A percentile compares a stretch with the other conserved stretches of the same genome.
These are phyloP conservation scores for Rosa lucieae DNA, from an alignment of 306 rosid genomes.

Conservation along the genomic window DNA sequence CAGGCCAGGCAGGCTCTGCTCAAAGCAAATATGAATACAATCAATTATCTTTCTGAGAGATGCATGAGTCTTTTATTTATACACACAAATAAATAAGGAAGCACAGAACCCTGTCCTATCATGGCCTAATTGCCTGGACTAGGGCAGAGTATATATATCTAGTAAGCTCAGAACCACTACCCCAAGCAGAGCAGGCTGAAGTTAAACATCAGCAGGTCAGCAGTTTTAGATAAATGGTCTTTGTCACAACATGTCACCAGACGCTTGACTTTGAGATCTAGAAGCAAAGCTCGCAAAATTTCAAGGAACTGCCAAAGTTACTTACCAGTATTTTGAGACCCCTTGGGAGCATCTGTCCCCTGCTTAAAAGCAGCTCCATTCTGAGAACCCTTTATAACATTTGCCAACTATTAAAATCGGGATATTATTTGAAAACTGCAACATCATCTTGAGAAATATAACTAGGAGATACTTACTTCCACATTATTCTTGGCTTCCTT, in stretches of 20 bases:
- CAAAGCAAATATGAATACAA: constrained; percentile 27
- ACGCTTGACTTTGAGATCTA: neutral
- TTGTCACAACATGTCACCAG: constrained; percentile 9
- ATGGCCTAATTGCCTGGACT: neutral
- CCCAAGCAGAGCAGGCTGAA: neutral
- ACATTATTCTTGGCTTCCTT: constrained; percentile 39
- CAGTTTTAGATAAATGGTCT: neutral
- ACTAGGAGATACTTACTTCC: constrained; percentile 52
- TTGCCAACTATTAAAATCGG: constrained; percentile 19
- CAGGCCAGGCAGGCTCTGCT: neutral
- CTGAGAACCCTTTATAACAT: constrained; percentile 59
- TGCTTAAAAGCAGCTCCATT: constrained; percentile 76
- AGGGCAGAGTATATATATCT: neutral
- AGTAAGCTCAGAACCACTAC: neutral
- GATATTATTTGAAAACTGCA: constrained; percentile 13
- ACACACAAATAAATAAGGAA: neutral
- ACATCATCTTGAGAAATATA: constrained; percentile 14
- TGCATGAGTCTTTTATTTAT: neutral
- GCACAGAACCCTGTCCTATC: neutral
- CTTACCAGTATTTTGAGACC: constrained; percentile 61
- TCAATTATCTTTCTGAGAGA: constrained; percentile 17
- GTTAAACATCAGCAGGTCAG: neutral
- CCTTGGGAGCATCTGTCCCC: constrained; percentile 40
- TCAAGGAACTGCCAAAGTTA: constrained; percentile 9
- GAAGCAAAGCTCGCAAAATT: neutral